Evolutionary conservation across 495 filamentous ascomycete species (phyloP).

Genomic region (Chaetomium fimeti): DNA sequence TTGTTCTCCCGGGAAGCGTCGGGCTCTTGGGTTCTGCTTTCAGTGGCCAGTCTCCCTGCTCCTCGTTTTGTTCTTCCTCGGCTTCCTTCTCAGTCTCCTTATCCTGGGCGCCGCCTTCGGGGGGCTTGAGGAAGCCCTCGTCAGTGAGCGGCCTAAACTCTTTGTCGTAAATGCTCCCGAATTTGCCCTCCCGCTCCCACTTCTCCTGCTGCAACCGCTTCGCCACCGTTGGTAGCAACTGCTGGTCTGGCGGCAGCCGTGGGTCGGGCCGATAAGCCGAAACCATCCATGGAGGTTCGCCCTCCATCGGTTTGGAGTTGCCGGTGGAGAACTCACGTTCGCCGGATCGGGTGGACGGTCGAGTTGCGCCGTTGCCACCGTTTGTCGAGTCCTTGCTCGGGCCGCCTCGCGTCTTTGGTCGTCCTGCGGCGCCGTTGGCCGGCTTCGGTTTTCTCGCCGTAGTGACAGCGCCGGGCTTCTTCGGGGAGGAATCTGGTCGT

Average conservation of each 20-base stretch:
- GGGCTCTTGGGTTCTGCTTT: slow-evolving; percentile 47
- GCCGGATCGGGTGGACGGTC: slow-evolving; percentile 53
- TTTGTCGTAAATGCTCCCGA: slow-evolving; percentile 75
- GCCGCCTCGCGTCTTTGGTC: slow-evolving; percentile 63
- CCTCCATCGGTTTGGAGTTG: slow-evolving; percentile 72
- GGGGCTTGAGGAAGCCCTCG: slow-evolving; percentile 49
- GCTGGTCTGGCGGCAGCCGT: slow-evolving; percentile 88
- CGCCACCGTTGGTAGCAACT: slow-evolving; percentile 91
- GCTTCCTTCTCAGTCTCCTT: slow-evolving; percentile 32
- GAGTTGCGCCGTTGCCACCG: slow-evolving; percentile 46
- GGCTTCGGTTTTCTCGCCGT: slow-evolving; percentile 46
- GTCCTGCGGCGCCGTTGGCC: slow-evolving; percentile 44
- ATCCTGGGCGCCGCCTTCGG: slow-evolving; percentile 36
- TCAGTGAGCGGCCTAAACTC: slow-evolving; percentile 76
- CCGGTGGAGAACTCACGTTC: slow-evolving; percentile 49
- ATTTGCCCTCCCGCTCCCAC: slow-evolving; percentile 87
- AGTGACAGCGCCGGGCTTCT: slow-evolving; percentile 36
- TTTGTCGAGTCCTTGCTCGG: slow-evolving; percentile 52
- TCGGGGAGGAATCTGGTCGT: slow-evolving; percentile 49
- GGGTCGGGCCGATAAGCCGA: slow-evolving; percentile 96
- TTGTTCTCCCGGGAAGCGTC: slow-evolving; percentile 44
- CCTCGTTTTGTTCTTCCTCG: slow-evolving; percentile 41
- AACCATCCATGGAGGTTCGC: slow-evolving; percentile 92
- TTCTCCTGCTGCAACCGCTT: slow-evolving; percentile 90
- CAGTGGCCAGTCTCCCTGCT: slow-evolving; percentile 47